Evolutionary conservation across 257 asterid genomes (phyloP).

Genomic region (Penstemon barbatus): DNA sequence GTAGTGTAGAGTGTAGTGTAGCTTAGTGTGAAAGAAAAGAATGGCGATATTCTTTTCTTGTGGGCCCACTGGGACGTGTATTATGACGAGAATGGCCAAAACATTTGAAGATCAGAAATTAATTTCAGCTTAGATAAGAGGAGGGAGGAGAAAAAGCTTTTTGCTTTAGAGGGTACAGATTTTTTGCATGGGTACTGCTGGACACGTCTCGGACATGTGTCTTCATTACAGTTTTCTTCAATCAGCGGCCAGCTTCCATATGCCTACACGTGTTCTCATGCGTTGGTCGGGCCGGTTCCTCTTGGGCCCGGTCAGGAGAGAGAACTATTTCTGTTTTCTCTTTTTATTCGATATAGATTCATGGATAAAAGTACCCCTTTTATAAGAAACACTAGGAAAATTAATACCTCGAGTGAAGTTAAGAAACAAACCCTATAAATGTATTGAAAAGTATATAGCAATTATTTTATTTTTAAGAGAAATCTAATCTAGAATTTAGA

Average conservation of each 20-base stretch:
- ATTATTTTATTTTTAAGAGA: too few species aligned
- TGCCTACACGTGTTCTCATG: slow-evolving; percentile 49
- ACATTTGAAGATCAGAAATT: background rate
- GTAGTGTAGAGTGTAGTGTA: background rate
- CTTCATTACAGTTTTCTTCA: slow-evolving; percentile 15
- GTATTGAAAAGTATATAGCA: too few species aligned
- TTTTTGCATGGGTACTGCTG: slow-evolving; percentile 33
- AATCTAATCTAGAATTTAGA: too few species aligned
- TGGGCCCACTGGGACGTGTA: background rate
- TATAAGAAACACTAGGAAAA: too few species aligned
- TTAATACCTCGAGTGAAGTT: too few species aligned
- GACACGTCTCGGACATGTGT: slow-evolving; percentile 66
- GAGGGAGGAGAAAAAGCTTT: background rate
- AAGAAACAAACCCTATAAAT: too few species aligned
- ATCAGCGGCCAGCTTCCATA: background rate
- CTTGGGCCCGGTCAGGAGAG: background rate
- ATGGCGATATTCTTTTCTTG: background rate
- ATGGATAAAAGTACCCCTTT: too few species aligned
- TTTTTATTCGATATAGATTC: too few species aligned
- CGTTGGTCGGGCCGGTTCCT: background rate
- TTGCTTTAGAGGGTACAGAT: slow-evolving; percentile 8
- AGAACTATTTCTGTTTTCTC: too few species aligned
- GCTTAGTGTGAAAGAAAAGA: slow-evolving; percentile 13
- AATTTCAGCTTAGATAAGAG: slow-evolving; percentile 7
- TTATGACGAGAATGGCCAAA: slow-evolving; percentile 4